Evolutionary conservation across 768 basidiomycete species (phyloP), one percentile per base, ranked within the genome.

Genomic region (Sarcodon sp.): DNA sequence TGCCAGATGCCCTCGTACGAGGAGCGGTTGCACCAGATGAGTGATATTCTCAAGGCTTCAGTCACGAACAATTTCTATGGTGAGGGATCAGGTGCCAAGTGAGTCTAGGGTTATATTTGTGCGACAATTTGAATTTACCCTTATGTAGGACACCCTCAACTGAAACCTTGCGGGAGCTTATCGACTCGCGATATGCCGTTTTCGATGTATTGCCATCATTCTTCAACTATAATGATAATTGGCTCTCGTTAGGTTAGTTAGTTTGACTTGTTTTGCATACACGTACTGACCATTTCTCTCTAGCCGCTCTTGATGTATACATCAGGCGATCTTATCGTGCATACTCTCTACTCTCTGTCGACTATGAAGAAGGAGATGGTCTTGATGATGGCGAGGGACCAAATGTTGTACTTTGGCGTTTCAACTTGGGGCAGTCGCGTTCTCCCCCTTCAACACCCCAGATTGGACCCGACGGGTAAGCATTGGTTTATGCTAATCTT

Each of bases 1-100:
- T 89, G 88, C 43, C 90, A 94, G 62, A 86, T 99, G 78, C 96
- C 96, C 5, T 94, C 92, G 11, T 94, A 89, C 60, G 92, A 97
- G 59, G 96, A 98, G 63, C 85, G 96, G 50, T 71, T 83, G 37
- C 69, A 79, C 27, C 96, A 99, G 64, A 94, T 99, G 87, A 93
- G 96, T 68, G 72, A 81, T 27, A 84, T 99, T 47, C 75, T 99
- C 44, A 90, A 86, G 65, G 76, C 83, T 27, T 87, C 96, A 0
- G 87, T 96, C 46, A 80, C 81, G 13, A 83, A 81, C 49, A 86
- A 81, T 54, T 84, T 81, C 58, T 98, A 99, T 58, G 96, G 94
- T 51, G 92, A 96, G 39, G 83, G 76, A 3, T 60, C 69, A 35
- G 70, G 71, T 15, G 70, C 79, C 50, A 78, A 79, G 84, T 80